phyloP scores from a whole-genome alignment of 2,329 filamentous ascomycete genomes.

The Stagonosporopsis rhizophila region DNA sequence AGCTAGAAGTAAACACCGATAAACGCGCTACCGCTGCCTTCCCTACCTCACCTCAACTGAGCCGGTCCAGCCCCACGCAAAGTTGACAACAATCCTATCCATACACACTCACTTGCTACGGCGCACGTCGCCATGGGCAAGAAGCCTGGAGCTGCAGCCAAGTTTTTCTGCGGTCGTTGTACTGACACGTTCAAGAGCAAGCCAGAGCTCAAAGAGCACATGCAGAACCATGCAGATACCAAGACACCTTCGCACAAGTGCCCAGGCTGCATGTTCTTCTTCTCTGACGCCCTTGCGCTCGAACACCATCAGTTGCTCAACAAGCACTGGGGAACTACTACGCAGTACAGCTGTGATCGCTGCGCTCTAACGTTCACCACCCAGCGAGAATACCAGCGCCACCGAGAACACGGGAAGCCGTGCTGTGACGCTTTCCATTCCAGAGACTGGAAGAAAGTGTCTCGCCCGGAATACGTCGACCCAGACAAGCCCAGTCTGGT shows the following conservation, averaged over 20 bases:
- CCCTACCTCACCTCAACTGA: neutral
- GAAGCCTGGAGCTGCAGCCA: neutral
- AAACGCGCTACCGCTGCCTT: neutral
- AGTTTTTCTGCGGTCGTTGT: slow-evolving; percentile 30
- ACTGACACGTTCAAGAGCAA: slow-evolving; percentile 23
- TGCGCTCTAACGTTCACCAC: slow-evolving; percentile 22
- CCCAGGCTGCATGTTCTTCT: slow-evolving; percentile 22
- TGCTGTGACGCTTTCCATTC: slow-evolving; percentile 24
- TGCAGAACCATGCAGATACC: slow-evolving; percentile 20
- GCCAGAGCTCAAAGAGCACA: slow-evolving; percentile 22
- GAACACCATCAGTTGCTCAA: slow-evolving; percentile 22
- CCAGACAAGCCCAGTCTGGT: slow-evolving; percentile 19
- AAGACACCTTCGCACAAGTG: slow-evolving; percentile 13
- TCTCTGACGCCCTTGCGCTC: slow-evolving; percentile 26
- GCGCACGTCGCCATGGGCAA: neutral
- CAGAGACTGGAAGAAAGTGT: slow-evolving; percentile 6
- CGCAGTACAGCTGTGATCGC: slow-evolving; percentile 16
- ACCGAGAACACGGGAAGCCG: slow-evolving; percentile 21
- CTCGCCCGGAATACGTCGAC: slow-evolving; percentile 16
- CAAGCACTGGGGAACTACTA: neutral
- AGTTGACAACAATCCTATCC: neutral
- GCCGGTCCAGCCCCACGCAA: neutral
- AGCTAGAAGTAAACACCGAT: neutral
- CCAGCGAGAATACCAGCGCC: slow-evolving; percentile 13
- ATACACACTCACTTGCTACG: neutral